Percentiles rank a stretch among this genome's conserved stretches.
Evolutionary conservation across 1,139 yeast genomes (phyloP).

Genomic region (Meyerozyma smithsonii): DNA sequence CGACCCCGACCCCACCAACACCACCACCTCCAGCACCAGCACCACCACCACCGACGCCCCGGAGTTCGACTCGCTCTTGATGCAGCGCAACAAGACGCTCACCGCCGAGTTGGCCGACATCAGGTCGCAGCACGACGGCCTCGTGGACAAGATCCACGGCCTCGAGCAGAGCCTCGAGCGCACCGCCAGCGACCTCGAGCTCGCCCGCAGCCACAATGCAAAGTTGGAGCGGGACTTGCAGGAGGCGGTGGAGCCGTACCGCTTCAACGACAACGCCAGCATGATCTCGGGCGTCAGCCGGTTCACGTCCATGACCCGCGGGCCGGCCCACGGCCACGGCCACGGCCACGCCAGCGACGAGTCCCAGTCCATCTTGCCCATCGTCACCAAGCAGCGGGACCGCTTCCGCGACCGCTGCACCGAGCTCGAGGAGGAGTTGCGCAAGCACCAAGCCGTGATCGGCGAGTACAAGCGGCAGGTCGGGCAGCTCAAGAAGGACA

Average conservation of each 20-base stretch:
- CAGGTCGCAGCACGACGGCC: constrained; percentile 48
- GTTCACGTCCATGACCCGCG: constrained; percentile 26
- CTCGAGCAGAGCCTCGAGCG: constrained; percentile 37
- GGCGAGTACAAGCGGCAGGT: constrained; percentile 64
- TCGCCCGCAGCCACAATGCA: constrained; percentile 41
- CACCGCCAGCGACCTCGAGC: constrained; percentile 30
- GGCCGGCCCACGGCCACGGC: constrained; percentile 13
- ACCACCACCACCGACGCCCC: no score
- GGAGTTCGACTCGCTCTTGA: constrained; percentile 45
- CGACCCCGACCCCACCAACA: no score
- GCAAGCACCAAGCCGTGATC: constrained; percentile 51
- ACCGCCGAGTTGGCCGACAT: constrained; percentile 55
- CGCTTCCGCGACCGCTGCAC: constrained; percentile 76
- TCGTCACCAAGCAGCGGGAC: constrained; percentile 91
- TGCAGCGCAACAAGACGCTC: constrained; percentile 57
- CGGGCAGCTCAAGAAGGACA: constrained; percentile 62
- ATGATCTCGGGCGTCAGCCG: constrained; percentile 58
- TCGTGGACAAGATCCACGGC: constrained; percentile 28
- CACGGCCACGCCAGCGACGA: constrained; percentile 21
- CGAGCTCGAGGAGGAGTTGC: constrained; percentile 78
- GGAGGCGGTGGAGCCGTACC: constrained; percentile 27
- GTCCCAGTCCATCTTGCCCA: constrained; percentile 61
- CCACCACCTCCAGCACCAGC: no score
- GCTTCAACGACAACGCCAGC: constrained; percentile 62
- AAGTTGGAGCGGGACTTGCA: constrained; percentile 74